A percentile compares a stretch with the other conserved stretches of the same genome.
Conservation (phyloP, 495 filamentous ascomycete species). For the Podospora tetraspora region DNA sequence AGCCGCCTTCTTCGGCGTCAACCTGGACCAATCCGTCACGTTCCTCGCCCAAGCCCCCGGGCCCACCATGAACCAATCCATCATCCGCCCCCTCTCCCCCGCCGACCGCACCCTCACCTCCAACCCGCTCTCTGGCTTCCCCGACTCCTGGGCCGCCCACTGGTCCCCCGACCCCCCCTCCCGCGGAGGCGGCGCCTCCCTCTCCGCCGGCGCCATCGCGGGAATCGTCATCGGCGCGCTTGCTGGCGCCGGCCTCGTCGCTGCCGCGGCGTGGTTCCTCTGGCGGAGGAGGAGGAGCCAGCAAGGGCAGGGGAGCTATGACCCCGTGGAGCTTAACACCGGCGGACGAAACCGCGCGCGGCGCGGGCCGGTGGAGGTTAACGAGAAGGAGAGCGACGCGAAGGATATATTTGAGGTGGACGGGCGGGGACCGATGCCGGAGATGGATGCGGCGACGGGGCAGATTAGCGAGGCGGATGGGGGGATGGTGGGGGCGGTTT, state of each 20-base stretch:
- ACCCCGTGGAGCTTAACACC: background rate
- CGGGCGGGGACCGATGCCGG: background rate
- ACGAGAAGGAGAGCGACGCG: background rate
- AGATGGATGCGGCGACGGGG: background rate
- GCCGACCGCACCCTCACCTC: slow-evolving; percentile 24
- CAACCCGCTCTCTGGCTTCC: slow-evolving; percentile 35
- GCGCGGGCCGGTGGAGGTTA: background rate
- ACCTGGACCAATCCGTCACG: slow-evolving; percentile 31
- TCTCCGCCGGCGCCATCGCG: slow-evolving; percentile 1
- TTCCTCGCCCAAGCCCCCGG: slow-evolving; percentile 20
- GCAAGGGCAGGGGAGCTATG: background rate
- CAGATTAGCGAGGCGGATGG: background rate
- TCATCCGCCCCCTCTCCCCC: slow-evolving; percentile 34
- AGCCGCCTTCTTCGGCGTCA: slow-evolving; percentile 51
- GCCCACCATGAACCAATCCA: slow-evolving; percentile 6
- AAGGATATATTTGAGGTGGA: slow-evolving; percentile 1
- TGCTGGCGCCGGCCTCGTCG: background rate
- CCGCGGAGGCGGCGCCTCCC: background rate
- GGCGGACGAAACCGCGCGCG: background rate
- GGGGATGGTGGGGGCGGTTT: background rate
- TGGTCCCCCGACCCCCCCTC: background rate
- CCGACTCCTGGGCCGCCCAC: background rate
- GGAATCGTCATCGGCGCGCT: slow-evolving; percentile 11
- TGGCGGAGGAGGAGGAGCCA: background rate
- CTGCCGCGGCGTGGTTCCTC: background rate